phyloP scores from a whole-genome alignment of 495 filamentous ascomycete genomes.

The Aspergillus baeticus region DNA sequence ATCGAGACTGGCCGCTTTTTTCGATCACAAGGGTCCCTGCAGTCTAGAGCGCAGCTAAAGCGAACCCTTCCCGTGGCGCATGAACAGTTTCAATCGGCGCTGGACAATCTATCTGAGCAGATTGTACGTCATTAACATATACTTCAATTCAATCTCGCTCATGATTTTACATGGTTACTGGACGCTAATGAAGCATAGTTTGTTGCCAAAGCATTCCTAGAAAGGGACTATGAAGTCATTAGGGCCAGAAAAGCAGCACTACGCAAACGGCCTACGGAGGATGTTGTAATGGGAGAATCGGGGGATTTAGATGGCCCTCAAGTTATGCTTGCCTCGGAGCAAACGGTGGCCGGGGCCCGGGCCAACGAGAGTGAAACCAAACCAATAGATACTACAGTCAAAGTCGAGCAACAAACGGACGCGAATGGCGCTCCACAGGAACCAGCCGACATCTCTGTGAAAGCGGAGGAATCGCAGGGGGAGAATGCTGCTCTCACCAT shows the following conservation, averaged over 20 bases:
- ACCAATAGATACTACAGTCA: conserved; percentile 12
- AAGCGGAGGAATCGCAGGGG: conserved; percentile 27
- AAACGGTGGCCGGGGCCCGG: conserved; percentile 16
- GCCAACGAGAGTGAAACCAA: conserved; percentile 17
- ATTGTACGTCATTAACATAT: conserved; percentile 51
- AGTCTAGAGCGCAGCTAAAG: conserved; percentile 37
- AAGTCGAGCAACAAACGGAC: conserved; percentile 12
- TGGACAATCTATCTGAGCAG: conserved; percentile 51
- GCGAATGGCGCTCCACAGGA: conserved; percentile 14
- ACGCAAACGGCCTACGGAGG: conserved; percentile 22
- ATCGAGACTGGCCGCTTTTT: conserved; percentile 51
- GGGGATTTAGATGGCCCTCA: conserved; percentile 19
- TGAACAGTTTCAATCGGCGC: conserved; percentile 45
- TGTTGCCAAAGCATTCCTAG: conserved; percentile 46
- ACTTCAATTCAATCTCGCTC: too few relatives aligned
- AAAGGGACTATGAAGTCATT: conserved; percentile 45
- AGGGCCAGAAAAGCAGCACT: conserved; percentile 34
- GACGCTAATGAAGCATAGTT: conserved; percentile 32
- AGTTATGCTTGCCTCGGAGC: conserved; percentile 11
- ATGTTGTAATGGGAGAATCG: conserved; percentile 34
- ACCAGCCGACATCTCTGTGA: conserved; percentile 19
- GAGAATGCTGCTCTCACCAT: background rate
- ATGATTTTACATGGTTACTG: background rate
- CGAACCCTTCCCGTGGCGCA: conserved; percentile 44
- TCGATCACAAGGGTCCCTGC: conserved; percentile 35